Evolutionary conservation across 2,329 filamentous ascomycete species (phyloP).

Genomic region (Ophiostoma novo-ulmi): DNA sequence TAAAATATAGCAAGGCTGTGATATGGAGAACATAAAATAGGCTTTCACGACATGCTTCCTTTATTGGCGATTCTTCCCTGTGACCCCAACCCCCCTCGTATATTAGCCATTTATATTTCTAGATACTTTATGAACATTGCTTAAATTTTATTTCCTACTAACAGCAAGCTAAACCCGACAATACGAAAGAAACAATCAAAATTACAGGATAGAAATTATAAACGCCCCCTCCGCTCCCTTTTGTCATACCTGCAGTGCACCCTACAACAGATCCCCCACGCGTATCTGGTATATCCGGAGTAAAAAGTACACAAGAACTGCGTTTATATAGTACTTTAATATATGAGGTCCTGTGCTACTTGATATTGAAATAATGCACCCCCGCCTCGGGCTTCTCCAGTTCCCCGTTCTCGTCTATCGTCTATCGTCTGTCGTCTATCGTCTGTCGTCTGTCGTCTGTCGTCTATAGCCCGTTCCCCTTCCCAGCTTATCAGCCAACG

Average conservation of each 20-base stretch:
- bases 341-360: background rate
- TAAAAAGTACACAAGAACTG: background rate
- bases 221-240: background rate
- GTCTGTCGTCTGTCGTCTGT: too few relatives aligned
- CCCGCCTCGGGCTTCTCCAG: background rate
- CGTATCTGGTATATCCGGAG: background rate
- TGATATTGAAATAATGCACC: background rate
- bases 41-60: background rate
- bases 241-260: background rate
- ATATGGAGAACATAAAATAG: background rate
- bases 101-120: background rate
- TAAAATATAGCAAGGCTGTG: background rate
- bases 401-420: background rate
- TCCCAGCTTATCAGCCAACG: background rate
- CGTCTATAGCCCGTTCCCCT: too few relatives aligned
- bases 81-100: background rate
- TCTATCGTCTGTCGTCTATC: background rate
- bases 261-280: background rate
- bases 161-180: too few relatives aligned
- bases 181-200: background rate
- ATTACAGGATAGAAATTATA: background rate
- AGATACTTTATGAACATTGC: too few relatives aligned
- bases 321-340: background rate
- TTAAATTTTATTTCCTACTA: too few relatives aligned
- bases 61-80: background rate